Conservation (phyloP, 768 basidiomycete genomes). For the Paxillus rubicundulus region DNA sequence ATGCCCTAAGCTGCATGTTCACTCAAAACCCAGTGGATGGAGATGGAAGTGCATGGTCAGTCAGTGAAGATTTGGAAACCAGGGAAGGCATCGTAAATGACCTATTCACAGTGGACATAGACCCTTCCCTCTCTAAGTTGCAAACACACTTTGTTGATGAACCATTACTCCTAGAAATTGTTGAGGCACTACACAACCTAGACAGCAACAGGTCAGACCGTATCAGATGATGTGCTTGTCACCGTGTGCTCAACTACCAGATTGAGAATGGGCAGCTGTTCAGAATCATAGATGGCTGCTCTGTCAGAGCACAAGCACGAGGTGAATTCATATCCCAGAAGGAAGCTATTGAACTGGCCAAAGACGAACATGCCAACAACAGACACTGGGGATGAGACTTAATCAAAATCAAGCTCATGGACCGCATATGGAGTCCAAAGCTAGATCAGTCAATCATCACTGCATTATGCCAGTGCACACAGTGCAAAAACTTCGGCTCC, state of each 20-base stretch:
- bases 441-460: conserved; percentile 9
- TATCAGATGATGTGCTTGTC: not conserved
- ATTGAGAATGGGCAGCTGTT: conserved; percentile 21
- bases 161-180: conserved; percentile 14
- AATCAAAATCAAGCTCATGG: not conserved
- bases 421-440: not conserved
- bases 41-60: conserved; percentile 33
- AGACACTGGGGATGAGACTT: conserved; percentile 12
- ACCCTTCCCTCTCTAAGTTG: not conserved
- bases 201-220: conserved; percentile 10
- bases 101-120: not conserved
- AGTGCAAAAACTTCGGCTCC: conserved; percentile 24
- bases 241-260: too few relatives aligned
- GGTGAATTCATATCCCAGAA: conserved; percentile 2
- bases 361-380: conserved; percentile 1
- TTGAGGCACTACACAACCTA: conserved; percentile 13
- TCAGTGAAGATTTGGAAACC: conserved; percentile 26
- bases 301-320: not conserved
- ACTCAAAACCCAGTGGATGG: not conserved
- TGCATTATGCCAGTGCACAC: conserved; percentile 17
- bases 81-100: conserved; percentile 20
- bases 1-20: conserved; percentile 28
- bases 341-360: conserved; percentile 4
- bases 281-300: conserved; percentile 9
- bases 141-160: conserved; percentile 9